phyloP scores from a whole-genome alignment of 73 alveolate genomes.

The Tetrahymena borealis region DNA sequence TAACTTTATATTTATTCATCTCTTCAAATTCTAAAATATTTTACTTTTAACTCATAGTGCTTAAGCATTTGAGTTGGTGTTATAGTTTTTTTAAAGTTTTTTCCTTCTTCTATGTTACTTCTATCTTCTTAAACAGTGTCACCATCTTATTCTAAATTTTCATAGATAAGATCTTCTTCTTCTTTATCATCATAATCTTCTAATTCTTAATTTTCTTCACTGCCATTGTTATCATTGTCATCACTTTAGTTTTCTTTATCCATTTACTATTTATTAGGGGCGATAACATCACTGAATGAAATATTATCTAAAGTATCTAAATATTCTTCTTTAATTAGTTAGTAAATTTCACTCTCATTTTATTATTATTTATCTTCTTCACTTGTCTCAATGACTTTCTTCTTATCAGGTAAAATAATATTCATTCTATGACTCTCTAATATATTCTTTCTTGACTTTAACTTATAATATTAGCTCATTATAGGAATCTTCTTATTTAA shows the following conservation, averaged over 20 bases:
- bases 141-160: background rate
- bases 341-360: background rate
- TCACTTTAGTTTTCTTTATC: background rate
- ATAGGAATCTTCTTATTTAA: background rate
- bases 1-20: background rate
- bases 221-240: background rate
- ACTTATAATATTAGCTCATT: background rate
- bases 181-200: background rate
- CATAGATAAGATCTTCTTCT: background rate
- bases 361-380: background rate
- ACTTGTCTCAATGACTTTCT: background rate
- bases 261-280: background rate
- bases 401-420: background rate
- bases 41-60: background rate
- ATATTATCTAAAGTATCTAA: background rate
- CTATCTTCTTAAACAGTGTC: background rate
- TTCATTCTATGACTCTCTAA: background rate
- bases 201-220: background rate
- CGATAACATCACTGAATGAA: background rate
- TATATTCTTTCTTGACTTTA: background rate
- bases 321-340: background rate
- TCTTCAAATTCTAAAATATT: background rate
- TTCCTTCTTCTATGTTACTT: background rate
- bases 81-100: background rate
- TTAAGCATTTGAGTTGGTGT: background rate